Conservation (phyloP, 2,329 filamentous ascomycete genomes). For the Fusarium pseudoanthophilum region DNA sequence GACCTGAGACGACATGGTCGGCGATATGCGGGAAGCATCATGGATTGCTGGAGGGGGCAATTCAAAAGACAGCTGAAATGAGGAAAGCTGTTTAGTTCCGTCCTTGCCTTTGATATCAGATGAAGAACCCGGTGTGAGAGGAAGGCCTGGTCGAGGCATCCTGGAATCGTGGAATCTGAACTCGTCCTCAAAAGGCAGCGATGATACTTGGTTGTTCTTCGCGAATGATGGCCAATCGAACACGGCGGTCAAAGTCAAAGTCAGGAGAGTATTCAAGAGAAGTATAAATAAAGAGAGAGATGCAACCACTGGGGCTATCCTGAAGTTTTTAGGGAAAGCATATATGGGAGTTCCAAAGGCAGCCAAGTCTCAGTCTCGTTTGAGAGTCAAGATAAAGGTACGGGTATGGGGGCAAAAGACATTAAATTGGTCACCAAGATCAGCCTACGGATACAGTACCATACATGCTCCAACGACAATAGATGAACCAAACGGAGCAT, state of each 20-base stretch:
- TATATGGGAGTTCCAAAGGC: constrained; percentile 10
- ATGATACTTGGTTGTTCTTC: not conserved
- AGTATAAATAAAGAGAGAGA: not conserved
- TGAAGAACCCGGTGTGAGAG: constrained; percentile 82
- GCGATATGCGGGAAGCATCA: constrained; percentile 60
- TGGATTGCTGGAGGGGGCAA: constrained; percentile 80
- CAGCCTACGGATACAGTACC: not conserved
- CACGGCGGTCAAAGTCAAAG: not conserved
- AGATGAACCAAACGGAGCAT: constrained; percentile 17
- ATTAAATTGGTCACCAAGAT: constrained; percentile 26
- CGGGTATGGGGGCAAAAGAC: constrained; percentile 23
- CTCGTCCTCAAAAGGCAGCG: not conserved
- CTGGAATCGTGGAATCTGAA: constrained; percentile 16
- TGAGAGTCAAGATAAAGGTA: constrained; percentile 4
- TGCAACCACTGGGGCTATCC: not conserved
- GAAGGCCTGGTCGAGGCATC: constrained; percentile 55
- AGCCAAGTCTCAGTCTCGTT: constrained; percentile 22
- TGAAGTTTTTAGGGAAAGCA: not conserved
- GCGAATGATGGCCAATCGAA: not conserved
- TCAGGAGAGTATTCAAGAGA: not conserved
- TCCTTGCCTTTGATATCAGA: constrained; percentile 82
- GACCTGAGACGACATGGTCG: constrained; percentile 44
- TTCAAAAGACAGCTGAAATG: constrained; percentile 76
- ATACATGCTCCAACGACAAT: constrained; percentile 6
- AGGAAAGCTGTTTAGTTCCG: constrained; percentile 67